A percentile compares a stretch with the other conserved stretches of the same genome.
phyloP scores from a whole-genome alignment of 83 land plant species.

The Picea engelmannii region DNA sequence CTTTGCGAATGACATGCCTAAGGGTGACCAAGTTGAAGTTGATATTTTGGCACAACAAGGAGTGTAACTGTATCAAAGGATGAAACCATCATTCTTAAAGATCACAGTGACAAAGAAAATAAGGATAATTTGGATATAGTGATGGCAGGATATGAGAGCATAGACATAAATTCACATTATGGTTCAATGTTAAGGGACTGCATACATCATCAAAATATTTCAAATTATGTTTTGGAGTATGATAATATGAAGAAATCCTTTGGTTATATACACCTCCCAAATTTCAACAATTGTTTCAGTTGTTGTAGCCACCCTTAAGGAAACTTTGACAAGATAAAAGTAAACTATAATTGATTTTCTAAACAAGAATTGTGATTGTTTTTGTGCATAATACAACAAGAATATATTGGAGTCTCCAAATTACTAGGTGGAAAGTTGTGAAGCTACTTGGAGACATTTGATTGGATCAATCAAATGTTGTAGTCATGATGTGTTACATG shows the following conservation, averaged over 20 bases:
- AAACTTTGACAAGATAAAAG: neutral
- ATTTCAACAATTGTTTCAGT: slow-evolving; percentile 80
- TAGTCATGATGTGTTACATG: slow-evolving; percentile 88
- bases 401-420: too few relatives aligned
- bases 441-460: slow-evolving; percentile 92
- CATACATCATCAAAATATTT: slow-evolving; percentile 91
- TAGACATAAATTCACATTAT: slow-evolving; percentile 80
- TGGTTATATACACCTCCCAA: slow-evolving; percentile 73
- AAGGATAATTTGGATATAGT: too few relatives aligned
- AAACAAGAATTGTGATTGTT: too few relatives aligned
- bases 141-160: slow-evolving; percentile 49
- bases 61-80: too few relatives aligned
- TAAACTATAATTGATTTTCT: too few relatives aligned
- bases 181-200: slow-evolving; percentile 95
- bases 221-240: slow-evolving; percentile 79
- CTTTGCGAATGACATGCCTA: too few relatives aligned
- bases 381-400: too few relatives aligned
- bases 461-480: slow-evolving; percentile 84
- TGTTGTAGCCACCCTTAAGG: slow-evolving; percentile 76
- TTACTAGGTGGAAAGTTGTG: too few relatives aligned
- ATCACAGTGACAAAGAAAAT: too few relatives aligned
- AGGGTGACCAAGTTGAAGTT: too few relatives aligned
- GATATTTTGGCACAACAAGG: too few relatives aligned
- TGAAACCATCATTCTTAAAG: too few relatives aligned
- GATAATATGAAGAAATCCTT: slow-evolving; percentile 67